A percentile compares a stretch with the other conserved stretches of the same genome.
These are phyloP conservation scores for Fusarium napiforme DNA, from an alignment of 2,329 filamentous ascomycete species.

Conservation along the genomic window DNA sequence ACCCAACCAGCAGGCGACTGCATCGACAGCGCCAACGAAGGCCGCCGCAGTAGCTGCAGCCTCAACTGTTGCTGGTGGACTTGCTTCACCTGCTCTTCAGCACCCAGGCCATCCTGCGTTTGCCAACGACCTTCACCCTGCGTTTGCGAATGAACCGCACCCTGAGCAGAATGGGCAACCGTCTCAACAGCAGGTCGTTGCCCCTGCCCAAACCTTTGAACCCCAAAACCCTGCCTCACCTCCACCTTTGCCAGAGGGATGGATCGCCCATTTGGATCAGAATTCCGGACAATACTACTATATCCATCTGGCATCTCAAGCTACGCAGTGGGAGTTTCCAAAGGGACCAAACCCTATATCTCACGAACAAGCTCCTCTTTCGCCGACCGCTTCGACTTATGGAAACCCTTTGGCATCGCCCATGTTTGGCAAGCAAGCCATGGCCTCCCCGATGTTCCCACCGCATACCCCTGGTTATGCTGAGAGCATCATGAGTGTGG, in stretches of 20 bases:
- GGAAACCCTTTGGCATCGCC: constrained; percentile 79
- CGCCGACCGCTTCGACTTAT: constrained; percentile 81
- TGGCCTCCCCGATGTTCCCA: constrained; percentile 84
- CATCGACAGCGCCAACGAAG: constrained; percentile 48
- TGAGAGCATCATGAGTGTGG: constrained; percentile 85
- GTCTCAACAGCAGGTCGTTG: constrained; percentile 55
- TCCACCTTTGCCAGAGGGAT: constrained; percentile 93
- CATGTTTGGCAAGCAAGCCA: constrained; percentile 64
- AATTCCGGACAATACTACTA: constrained; percentile 99
- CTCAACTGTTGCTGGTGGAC: constrained; percentile 41
- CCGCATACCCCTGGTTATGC: constrained; percentile 87
- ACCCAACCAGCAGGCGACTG: constrained; percentile 37
- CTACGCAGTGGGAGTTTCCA: constrained; percentile 98
- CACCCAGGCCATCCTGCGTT: constrained; percentile 86
- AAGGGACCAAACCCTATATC: constrained; percentile 93
- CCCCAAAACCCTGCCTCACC: constrained; percentile 78
- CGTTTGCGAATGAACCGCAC: constrained; percentile 86
- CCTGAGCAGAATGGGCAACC: constrained; percentile 62
- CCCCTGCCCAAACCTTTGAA: constrained; percentile 54
- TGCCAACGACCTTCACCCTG: constrained; percentile 85
- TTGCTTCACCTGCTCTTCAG: constrained; percentile 62
- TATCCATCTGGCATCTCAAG: constrained; percentile 93
- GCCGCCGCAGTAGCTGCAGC: constrained; percentile 38
- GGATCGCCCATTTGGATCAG: constrained; percentile 96
- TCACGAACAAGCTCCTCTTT: constrained; percentile 83